Evolutionary conservation across 805 yeast genomes (phyloP), one percentile per base, ranked within the genome.

Genomic region (Yarrowia bubula): DNA sequence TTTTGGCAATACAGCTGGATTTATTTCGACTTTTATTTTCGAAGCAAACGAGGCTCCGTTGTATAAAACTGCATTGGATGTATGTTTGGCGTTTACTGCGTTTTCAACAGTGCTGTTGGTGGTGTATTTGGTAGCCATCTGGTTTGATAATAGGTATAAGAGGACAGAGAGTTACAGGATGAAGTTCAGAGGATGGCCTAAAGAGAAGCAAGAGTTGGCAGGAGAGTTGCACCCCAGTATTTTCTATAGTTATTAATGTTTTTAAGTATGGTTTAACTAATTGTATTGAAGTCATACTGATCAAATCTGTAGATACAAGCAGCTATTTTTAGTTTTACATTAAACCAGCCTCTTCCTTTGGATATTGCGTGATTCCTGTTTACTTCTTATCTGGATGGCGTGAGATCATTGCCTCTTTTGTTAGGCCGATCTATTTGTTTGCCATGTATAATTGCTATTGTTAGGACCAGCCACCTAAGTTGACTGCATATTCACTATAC

Each of bases 1-100:
- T 0, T 86, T 87, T 70, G 91, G 90, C 62, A 87, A 86, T 74
- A 85, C 84, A 70, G 91, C 90, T 50, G 90, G 90, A 67, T 86
- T 86, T 69, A 80, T 86, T 65, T 77, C 90, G 5, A 81, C 88
- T 1, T 86, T 79, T 69, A 75, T 85, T 28, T 86, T 83, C 76
- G 77, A 83, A 50, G 70, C 81, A 42, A 70, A 74, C 42, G 89
- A 86, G 67, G 80, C 88, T 13, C 91, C 91, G n/a, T 75, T 75
- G 32, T 86, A 82, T 71, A 77, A 70, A 33, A 83, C 81, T 41
- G 91, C 90, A 41, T 74, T 84, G 65, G 74, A 82, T 53, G 77
- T 84, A 22, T 74, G 83, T 66, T 71, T 86, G 60, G 86, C 83
- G 0, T 80, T 83, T 66, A 75, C 82, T 67, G 65, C 77, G 4